Base-by-base conservation (phyloP, 1,139 yeast species). In the Hansenula sp. region DNA sequence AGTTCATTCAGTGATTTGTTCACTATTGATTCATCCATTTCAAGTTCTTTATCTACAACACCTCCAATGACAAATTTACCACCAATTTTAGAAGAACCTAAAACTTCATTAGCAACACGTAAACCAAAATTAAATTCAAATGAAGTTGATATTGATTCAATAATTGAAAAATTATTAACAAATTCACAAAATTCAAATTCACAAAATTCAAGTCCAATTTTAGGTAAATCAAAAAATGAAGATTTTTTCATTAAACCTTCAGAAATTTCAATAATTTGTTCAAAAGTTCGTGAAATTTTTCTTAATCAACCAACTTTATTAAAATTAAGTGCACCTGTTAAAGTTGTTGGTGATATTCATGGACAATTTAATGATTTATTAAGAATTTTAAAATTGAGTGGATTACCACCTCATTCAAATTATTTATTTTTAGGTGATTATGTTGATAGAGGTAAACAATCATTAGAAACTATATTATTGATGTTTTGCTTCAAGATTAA, bases 301-400 rank as follows among this genome's bases (percentile, higher is more conserved):
- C 60, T 86, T 61, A 73, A 72, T 24, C 96, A 88, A 59, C 96
- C 96, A 13, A 76, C 85, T 31, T 65, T 88, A 42, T 67, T 88
- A 49, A 81, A 82, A 56, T 65, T 87, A 44, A 81, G 88, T 26
- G 88, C 95, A 0, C 94, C 95, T 0, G 92, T 86, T 25, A 86
- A 86, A 61, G 78, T 87, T 39, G 95, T 86, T 25, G 95, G 95
- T 39, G 95, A 86, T 61, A 79, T 86, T 40, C 95, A 86, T 61
- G 95, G 95, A 12, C 95, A 86, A 61, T 86, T 78, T 56, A 73
- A 75, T 47, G 95, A 86, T 63, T 69, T 86, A 48, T 66, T 85
- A 46, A 70, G 95, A 48, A 81, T 86, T 33, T 77, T 86, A 57
- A 81, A 82, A 56, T 66, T 80, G 40, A 82, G 90, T 59, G 95